Percentiles rank a stretch among this genome's conserved stretches.
These are phyloP conservation scores for Globisporangium megalacanthum DNA, from an alignment of 352 stramenopile species.

Conservation along the genomic window DNA sequence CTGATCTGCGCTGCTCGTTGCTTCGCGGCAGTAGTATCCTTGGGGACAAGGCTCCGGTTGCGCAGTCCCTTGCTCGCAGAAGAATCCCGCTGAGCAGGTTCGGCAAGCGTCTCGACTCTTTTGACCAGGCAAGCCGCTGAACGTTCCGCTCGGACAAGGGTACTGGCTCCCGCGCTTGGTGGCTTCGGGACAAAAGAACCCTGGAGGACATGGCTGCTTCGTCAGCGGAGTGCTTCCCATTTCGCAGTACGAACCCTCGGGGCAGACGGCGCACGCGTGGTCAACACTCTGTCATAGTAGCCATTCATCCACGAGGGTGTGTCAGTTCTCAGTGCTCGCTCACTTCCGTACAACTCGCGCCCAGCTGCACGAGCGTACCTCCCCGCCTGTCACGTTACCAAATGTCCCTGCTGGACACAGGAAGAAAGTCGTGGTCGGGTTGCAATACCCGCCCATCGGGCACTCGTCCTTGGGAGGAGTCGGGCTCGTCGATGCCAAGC, in stretches of 20 bases:
- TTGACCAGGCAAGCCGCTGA: slow-evolving; percentile 50
- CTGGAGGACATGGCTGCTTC: slow-evolving; percentile 50
- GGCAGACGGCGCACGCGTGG: slow-evolving; percentile 69
- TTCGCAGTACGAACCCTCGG: slow-evolving; percentile 73
- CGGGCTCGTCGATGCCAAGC: slow-evolving; percentile 66
- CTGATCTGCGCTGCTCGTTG: slow-evolving; percentile 53
- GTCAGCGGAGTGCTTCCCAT: slow-evolving; percentile 67
- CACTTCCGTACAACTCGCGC: neutral
- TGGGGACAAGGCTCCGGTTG: slow-evolving; percentile 50
- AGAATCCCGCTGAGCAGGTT: slow-evolving; percentile 54
- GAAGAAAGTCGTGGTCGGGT: slow-evolving; percentile 79
- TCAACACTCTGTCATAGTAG: slow-evolving; percentile 50
- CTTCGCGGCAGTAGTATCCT: slow-evolving; percentile 81
- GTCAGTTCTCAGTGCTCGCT: neutral
- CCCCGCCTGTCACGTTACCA: slow-evolving; percentile 73
- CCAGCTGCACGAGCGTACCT: slow-evolving; percentile 26
- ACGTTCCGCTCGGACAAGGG: slow-evolving; percentile 86
- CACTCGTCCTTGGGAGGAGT: slow-evolving; percentile 84
- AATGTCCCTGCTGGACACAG: slow-evolving; percentile 84
- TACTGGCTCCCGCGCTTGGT: slow-evolving; percentile 63
- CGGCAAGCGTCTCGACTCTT: slow-evolving; percentile 46
- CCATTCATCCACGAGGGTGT: neutral
- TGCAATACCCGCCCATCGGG: slow-evolving; percentile 86
- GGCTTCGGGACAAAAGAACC: slow-evolving; percentile 65
- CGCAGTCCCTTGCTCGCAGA: slow-evolving; percentile 48